phyloP scores from a whole-genome alignment of 2,329 filamentous ascomycete species.

The Teratosphaeria gauchensis region DNA sequence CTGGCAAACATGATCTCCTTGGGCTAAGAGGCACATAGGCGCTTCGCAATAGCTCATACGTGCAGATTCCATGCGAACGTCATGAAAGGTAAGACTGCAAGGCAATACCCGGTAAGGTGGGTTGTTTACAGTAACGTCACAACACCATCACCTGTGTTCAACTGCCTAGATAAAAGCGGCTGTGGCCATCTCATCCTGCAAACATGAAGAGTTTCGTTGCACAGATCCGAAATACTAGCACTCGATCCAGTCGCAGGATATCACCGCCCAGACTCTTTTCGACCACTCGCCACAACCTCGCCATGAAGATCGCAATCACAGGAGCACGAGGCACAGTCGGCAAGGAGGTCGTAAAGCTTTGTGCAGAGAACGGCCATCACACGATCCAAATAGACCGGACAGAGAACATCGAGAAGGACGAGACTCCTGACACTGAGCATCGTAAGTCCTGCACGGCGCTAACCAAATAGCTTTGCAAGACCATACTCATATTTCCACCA shows the following conservation, averaged over 20 bases:
- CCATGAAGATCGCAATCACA: slow-evolving; percentile 29
- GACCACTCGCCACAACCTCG: not conserved
- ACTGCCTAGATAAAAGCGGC: not conserved
- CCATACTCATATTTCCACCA: not conserved
- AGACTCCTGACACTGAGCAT: slow-evolving; percentile 23
- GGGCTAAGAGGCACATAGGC: no score
- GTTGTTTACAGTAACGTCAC: not conserved
- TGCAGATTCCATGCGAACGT: not conserved
- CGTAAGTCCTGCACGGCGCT: slow-evolving; percentile 24
- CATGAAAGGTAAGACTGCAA: not conserved
- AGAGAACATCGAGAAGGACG: slow-evolving; percentile 10
- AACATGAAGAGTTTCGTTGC: not conserved
- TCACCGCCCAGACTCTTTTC: not conserved
- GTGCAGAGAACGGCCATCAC: slow-evolving; percentile 23
- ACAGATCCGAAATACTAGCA: not conserved
- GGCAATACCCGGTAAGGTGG: not conserved
- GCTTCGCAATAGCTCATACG: not conserved
- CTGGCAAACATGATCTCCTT: no score
- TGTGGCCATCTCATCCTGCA: no score
- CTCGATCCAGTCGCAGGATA: not conserved
- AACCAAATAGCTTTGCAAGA: no score
- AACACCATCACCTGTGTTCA: not conserved
- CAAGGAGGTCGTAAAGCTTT: slow-evolving; percentile 22
- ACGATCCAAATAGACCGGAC: slow-evolving; percentile 27
- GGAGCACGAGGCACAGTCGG: slow-evolving; percentile 28